Evolutionary conservation across 371 early-diverging fungal species (phyloP).

Genomic region (Coemansia sp.): DNA sequence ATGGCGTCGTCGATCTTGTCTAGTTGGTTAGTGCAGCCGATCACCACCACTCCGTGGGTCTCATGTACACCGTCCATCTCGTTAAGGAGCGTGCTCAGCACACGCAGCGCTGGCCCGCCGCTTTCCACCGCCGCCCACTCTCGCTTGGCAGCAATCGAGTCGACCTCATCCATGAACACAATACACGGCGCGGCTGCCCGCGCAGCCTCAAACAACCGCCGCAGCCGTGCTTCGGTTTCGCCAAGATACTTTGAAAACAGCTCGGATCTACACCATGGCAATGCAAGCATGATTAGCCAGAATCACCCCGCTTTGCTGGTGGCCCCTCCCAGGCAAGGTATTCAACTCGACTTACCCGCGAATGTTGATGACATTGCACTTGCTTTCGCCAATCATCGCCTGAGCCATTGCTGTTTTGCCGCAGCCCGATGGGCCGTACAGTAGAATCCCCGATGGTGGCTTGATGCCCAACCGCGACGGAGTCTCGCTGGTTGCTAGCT

Average conservation of each 20-base stretch:
- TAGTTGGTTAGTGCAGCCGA: constrained; percentile 43
- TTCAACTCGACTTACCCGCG: constrained; percentile 50
- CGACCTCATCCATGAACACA: constrained; percentile 98
- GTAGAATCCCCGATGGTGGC: constrained; percentile 83
- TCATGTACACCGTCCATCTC: constrained; percentile 95
- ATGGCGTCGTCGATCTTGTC: constrained; percentile 43
- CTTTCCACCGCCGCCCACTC: constrained; percentile 69
- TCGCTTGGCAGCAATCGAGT: constrained; percentile 94
- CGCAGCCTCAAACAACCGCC: constrained; percentile 84
- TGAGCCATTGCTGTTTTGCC: constrained; percentile 96
- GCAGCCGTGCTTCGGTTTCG: constrained; percentile 52
- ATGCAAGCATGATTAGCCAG: no score
- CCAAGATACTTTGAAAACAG: constrained; percentile 52
- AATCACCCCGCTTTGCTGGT: no score
- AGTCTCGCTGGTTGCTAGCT: constrained; percentile 53
- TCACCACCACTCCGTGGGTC: constrained; percentile 34
- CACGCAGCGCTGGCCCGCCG: constrained; percentile 84
- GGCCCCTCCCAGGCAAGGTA: no score
- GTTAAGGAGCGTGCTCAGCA: constrained; percentile 87
- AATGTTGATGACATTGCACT: constrained; percentile 53
- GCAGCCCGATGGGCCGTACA: constrained; percentile 98
- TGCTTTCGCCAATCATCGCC: constrained; percentile 58
- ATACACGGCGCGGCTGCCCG: constrained; percentile 85
- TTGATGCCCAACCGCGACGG: constrained; percentile 76
- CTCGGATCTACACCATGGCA: constrained; percentile 25